Evolutionary conservation across 2,329 filamentous ascomycete genomes (phyloP).

Genomic region (Aaosphaeria pasadenensis): DNA sequence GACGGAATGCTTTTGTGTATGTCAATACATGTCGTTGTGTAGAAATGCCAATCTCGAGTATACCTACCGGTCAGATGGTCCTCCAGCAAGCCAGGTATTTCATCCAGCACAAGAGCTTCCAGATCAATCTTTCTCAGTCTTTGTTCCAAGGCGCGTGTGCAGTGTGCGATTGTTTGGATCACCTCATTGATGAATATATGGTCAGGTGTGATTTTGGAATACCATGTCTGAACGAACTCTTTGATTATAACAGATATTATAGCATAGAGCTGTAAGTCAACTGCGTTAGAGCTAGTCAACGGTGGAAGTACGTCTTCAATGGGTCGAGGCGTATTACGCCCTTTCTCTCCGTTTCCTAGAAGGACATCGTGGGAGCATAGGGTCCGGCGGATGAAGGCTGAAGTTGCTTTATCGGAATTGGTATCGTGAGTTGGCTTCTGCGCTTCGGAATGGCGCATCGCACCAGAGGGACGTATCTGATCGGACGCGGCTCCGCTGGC

Average conservation of each 20-base stretch:
- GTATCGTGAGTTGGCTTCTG: slow-evolving; percentile 31
- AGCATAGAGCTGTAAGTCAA: slow-evolving; percentile 90
- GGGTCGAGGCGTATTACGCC: slow-evolving; percentile 59
- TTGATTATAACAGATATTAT: slow-evolving; percentile 85
- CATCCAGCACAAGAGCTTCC: slow-evolving; percentile 79
- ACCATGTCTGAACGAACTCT: slow-evolving; percentile 92
- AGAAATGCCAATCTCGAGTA: slow-evolving; percentile 18
- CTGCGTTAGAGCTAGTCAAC: slow-evolving; percentile 88
- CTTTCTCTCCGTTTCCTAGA: slow-evolving; percentile 50
- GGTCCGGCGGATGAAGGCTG: slow-evolving; percentile 75
- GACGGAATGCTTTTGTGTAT: slow-evolving; percentile 63
- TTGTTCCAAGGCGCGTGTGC: slow-evolving; percentile 83
- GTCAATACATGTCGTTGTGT: slow-evolving; percentile 10
- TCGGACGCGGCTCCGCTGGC: slow-evolving; percentile 1
- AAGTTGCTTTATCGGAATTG: slow-evolving; percentile 74
- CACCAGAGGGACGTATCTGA: slow-evolving; percentile 12
- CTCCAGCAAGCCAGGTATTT: slow-evolving; percentile 78
- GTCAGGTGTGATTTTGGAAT: slow-evolving; percentile 86
- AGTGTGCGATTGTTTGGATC: slow-evolving; percentile 87
- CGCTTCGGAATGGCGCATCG: slow-evolving; percentile 15
- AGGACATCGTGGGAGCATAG: slow-evolving; percentile 67
- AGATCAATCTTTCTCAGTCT: slow-evolving; percentile 78
- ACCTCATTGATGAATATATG: slow-evolving; percentile 84
- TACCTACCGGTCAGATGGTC: slow-evolving; percentile 72
- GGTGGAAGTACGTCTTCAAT: slow-evolving; percentile 84